Percentiles rank a stretch among this genome's conserved stretches.
Conservation (phyloP, 148 eudicot genomes). For the Arbutus unedo region DNA sequence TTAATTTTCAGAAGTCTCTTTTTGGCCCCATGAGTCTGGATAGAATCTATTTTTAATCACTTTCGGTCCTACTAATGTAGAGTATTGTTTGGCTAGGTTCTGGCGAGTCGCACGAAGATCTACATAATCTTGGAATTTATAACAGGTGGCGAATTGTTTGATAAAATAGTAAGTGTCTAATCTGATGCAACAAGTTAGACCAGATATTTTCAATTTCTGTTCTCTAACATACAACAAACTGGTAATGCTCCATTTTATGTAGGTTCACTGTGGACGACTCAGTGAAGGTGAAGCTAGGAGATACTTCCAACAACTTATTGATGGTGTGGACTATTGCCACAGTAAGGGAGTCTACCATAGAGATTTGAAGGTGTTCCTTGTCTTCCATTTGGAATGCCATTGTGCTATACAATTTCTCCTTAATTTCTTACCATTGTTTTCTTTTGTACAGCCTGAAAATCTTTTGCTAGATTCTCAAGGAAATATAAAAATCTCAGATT, state of each 20-base stretch:
- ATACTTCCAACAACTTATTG: constrained; percentile 88
- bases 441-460: constrained; percentile 85
- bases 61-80: constrained; percentile 8
- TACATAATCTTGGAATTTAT: constrained; percentile 93
- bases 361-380: constrained; percentile 71
- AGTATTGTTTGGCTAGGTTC: constrained; percentile 47
- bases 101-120: constrained; percentile 93
- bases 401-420: constrained; percentile 15
- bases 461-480: constrained; percentile 92
- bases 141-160: constrained; percentile 99
- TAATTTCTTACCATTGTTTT: constrained; percentile 15
- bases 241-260: constrained; percentile 14
- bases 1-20: background rate
- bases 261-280: constrained; percentile 88
- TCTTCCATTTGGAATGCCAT: constrained; percentile 8
- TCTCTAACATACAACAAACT: constrained; percentile 3
- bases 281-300: constrained; percentile 78
- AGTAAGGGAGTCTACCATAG: constrained; percentile 93
- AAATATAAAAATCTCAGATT: constrained; percentile 90
- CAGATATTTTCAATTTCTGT: background rate
- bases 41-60: background rate
- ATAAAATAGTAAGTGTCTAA: constrained; percentile 74
- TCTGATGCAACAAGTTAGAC: constrained; percentile 10
- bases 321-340: constrained; percentile 93
- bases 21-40: background rate